Percentiles rank a stretch among this genome's conserved stretches.
These are phyloP conservation scores for Amylocarpus encephaloides DNA, from an alignment of 2,329 filamentous ascomycete species.

Conservation along the genomic window DNA sequence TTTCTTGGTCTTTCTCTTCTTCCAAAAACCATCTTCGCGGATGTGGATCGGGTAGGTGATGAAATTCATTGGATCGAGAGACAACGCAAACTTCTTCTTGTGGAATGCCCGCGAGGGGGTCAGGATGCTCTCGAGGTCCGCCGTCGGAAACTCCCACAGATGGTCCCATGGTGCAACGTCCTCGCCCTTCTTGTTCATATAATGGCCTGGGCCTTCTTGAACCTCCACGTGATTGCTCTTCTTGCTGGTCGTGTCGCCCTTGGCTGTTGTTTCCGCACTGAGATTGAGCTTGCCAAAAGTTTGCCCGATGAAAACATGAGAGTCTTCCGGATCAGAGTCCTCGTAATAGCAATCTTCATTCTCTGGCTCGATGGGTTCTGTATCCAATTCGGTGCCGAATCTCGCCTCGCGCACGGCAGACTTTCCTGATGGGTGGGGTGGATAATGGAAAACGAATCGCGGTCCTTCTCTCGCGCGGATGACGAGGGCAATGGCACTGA, in stretches of 20 bases:
- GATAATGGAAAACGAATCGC: conserved; percentile 81
- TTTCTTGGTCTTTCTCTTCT: conserved; percentile 46
- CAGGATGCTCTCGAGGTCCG: conserved; percentile 72
- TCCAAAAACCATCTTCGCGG: conserved; percentile 70
- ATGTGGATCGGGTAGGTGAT: conserved; percentile 81
- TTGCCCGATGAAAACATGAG: conserved; percentile 35
- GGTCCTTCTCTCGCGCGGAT: conserved; percentile 66
- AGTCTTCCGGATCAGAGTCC: conserved; percentile 44
- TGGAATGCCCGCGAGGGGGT: conserved; percentile 71
- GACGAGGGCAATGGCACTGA: conserved; percentile 33
- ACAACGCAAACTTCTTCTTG: conserved; percentile 76
- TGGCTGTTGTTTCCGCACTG: conserved; percentile 13
- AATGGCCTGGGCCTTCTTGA: conserved; percentile 35
- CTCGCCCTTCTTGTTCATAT: conserved; percentile 48
- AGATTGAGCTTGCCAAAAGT: conserved; percentile 19
- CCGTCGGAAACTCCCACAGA: conserved; percentile 66
- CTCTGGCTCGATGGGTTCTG: conserved; percentile 15
- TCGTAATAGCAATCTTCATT: conserved; percentile 28
- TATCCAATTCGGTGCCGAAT: conserved; percentile 31
- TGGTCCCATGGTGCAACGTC: conserved; percentile 64
- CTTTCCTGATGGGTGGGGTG: conserved; percentile 46
- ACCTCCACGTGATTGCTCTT: conserved; percentile 21
- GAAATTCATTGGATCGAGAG: conserved; percentile 72
- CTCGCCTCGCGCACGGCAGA: conserved; percentile 26
- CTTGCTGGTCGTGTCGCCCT: conserved; percentile 2